Evolutionary conservation across 768 basidiomycete species (phyloP).

Genomic region (Boletus pseudo-olivaceus): DNA sequence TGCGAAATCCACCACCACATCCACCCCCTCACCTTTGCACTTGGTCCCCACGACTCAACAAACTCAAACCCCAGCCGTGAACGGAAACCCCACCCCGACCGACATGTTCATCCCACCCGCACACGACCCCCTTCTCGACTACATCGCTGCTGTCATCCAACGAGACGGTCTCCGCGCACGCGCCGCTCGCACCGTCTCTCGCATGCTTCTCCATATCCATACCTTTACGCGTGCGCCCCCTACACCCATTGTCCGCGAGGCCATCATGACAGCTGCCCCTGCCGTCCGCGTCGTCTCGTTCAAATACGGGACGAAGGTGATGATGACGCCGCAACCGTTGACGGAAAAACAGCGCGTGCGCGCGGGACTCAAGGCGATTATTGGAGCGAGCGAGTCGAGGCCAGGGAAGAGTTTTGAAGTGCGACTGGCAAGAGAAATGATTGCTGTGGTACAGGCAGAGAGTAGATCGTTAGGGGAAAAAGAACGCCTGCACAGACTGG

Average conservation of each 20-base stretch:
- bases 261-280: slow-evolving; percentile 66
- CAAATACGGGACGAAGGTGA: slow-evolving; percentile 61
- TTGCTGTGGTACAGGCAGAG: slow-evolving; percentile 63
- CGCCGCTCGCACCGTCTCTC: slow-evolving; percentile 52
- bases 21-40: background rate
- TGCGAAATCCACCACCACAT: slow-evolving; percentile 4
- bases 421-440: slow-evolving; percentile 74
- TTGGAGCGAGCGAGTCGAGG: slow-evolving; percentile 56
- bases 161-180: slow-evolving; percentile 60
- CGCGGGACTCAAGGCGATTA: slow-evolving; percentile 67
- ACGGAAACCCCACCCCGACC: background rate
- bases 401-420: slow-evolving; percentile 59
- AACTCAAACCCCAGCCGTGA: background rate
- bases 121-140: slow-evolving; percentile 69
- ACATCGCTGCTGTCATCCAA: slow-evolving; percentile 61
- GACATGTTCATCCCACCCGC: slow-evolving; percentile 64
- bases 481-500: slow-evolving; percentile 58
- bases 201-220: slow-evolving; percentile 70
- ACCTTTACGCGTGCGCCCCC: slow-evolving; percentile 74
- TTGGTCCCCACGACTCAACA: background rate
- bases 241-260: slow-evolving; percentile 72
- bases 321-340: slow-evolving; percentile 65
- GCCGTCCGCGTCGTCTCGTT: slow-evolving; percentile 59
- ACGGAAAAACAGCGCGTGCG: slow-evolving; percentile 77
- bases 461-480: slow-evolving; percentile 60